phyloP scores from a whole-genome alignment of 73 alveolate species.

The Paramecium sonneborni region DNA sequence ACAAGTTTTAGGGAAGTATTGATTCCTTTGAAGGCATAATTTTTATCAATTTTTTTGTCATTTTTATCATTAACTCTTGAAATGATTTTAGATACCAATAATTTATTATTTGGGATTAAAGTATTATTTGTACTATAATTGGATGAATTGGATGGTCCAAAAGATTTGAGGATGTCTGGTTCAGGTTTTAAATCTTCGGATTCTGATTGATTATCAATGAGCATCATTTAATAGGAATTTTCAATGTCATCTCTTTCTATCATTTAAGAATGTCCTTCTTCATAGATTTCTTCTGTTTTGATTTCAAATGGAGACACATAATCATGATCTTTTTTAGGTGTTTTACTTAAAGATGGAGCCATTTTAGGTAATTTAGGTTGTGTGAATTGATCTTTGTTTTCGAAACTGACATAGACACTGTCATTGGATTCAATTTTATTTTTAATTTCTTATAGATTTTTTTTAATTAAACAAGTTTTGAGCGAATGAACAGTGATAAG shows the following conservation, averaged over 20 bases:
- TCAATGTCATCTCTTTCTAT: conserved; percentile 5
- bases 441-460: background rate
- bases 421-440: background rate
- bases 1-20: background rate
- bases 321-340: background rate
- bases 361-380: background rate
- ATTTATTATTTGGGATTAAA: background rate
- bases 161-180: background rate
- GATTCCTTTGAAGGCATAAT: background rate
- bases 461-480: conserved; percentile 16
- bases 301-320: background rate
- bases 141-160: no score
- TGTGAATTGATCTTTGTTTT: background rate
- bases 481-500: background rate
- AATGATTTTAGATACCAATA: background rate
- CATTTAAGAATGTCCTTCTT: background rate
- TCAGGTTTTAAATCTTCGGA: background rate
- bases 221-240: background rate
- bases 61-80: background rate
- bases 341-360: background rate
- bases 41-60: background rate
- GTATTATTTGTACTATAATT: no score
- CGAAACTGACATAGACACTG: conserved; percentile 25
- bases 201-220: background rate
- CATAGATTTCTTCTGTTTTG: background rate